These are phyloP conservation scores for Ormosia semicastrata DNA, from an alignment of 306 rosid species.

Conservation along the genomic window DNA sequence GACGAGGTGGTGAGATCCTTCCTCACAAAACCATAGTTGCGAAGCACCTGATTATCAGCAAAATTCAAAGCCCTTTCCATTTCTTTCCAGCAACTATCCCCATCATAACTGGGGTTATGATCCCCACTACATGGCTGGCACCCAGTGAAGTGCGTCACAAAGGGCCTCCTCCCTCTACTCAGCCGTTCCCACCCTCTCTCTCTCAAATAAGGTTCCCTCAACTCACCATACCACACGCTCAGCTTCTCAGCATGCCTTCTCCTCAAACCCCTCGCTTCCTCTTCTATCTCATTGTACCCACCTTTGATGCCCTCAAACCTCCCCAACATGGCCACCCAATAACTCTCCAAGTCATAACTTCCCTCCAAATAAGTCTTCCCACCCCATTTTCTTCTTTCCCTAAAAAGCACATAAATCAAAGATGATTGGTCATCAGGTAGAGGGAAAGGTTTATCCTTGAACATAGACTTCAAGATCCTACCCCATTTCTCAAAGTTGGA, in stretches of 20 bases:
- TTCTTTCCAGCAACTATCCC: constrained; percentile 39
- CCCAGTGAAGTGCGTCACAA: constrained; percentile 56
- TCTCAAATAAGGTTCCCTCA: constrained; percentile 23
- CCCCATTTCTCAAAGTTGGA: constrained; percentile 41
- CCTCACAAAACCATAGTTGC: constrained; percentile 39
- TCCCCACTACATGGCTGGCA: constrained; percentile 55
- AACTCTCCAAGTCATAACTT: constrained; percentile 30
- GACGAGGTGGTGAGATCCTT: constrained; percentile 9
- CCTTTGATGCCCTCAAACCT: background rate
- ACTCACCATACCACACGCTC: constrained; percentile 13
- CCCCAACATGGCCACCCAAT: constrained; percentile 33
- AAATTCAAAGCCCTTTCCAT: constrained; percentile 52
- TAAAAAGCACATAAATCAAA: constrained; percentile 27
- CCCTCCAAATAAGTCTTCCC: constrained; percentile 35
- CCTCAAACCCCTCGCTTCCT: background rate
- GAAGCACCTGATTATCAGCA: constrained; percentile 51
- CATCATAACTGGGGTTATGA: constrained; percentile 39
- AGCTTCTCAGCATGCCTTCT: constrained; percentile 47
- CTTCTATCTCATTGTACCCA: constrained; percentile 31
- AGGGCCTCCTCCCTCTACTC: constrained; percentile 32
- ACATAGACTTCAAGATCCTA: background rate
- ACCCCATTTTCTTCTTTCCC: constrained; percentile 24
- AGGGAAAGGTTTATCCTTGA: constrained; percentile 39
- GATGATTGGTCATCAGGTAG: constrained; percentile 44
- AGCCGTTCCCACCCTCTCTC: background rate